Conservation (phyloP, 2,329 filamentous ascomycete genomes). For the Fusarium illudens region DNA sequence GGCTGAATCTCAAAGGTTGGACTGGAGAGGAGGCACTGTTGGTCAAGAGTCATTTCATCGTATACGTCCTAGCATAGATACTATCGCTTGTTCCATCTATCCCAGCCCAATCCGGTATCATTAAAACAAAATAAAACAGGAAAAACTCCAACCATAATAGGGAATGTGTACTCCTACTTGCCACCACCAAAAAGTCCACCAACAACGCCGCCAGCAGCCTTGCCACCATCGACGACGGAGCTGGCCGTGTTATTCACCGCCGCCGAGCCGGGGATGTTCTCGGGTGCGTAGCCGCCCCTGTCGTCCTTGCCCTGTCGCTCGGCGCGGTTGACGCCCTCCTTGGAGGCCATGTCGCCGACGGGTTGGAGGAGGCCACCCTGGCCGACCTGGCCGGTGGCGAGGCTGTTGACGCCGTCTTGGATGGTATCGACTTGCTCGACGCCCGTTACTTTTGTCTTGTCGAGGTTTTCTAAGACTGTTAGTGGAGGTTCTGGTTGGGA, state of each 20-base stretch:
- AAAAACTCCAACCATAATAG: neutral
- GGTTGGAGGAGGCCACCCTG: conserved; percentile 73
- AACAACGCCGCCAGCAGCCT: conserved; percentile 45
- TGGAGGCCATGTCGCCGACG: conserved; percentile 67
- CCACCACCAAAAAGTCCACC: conserved; percentile 48
- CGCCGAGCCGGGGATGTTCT: conserved; percentile 43
- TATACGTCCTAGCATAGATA: neutral
- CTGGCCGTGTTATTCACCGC: conserved; percentile 40
- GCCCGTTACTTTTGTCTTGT: conserved; percentile 75
- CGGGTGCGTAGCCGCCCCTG: conserved; percentile 57
- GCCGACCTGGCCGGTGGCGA: conserved; percentile 70
- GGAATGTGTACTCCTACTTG: conserved; percentile 29
- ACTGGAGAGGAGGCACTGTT: too few relatives aligned
- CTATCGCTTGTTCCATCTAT: neutral
- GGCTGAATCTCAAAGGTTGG: too few relatives aligned
- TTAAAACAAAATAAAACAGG: conserved; percentile 13
- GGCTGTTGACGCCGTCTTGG: conserved; percentile 72
- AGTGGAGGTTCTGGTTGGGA: neutral
- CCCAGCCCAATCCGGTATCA: neutral
- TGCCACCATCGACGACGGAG: conserved; percentile 44
- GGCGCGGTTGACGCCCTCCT: conserved; percentile 71
- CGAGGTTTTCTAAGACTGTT: conserved; percentile 63
- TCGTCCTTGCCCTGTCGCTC: conserved; percentile 73
- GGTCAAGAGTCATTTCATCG: neutral
- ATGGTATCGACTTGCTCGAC: conserved; percentile 72